These are phyloP conservation scores for Graphilbum ipis-grandicollis DNA, from an alignment of 2,329 filamentous ascomycete genomes.

Conservation along the genomic window DNA sequence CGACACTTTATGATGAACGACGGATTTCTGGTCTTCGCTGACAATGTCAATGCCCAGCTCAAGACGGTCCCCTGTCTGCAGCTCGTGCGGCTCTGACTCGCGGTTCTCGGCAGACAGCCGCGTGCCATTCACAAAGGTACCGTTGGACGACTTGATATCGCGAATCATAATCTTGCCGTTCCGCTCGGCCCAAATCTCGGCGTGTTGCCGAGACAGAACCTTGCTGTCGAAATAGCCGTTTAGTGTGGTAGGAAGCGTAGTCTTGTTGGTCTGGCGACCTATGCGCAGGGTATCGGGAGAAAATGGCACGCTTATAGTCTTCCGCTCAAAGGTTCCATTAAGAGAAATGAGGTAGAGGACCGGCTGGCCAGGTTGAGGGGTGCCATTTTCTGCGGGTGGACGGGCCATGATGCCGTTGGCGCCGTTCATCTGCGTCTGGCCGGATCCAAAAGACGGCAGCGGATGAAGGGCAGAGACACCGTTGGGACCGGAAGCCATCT, in stretches of 20 bases:
- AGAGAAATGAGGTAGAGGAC: constrained; percentile 76
- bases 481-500: constrained; percentile 23
- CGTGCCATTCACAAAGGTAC: constrained; percentile 90
- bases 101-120: constrained; percentile 85
- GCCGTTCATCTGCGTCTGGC: constrained; percentile 19
- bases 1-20: constrained; percentile 95
- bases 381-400: constrained; percentile 39
- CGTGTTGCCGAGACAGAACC: constrained; percentile 87
- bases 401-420: constrained; percentile 36
- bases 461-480: constrained; percentile 21
- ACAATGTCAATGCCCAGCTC: constrained; percentile 98
- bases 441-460: constrained; percentile 19
- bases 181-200: constrained; percentile 78
- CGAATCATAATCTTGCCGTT: constrained; percentile 89
- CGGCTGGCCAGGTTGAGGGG: constrained; percentile 42
- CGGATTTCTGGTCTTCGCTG: constrained; percentile 94
- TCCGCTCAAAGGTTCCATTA: constrained; percentile 93
- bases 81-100: constrained; percentile 87
- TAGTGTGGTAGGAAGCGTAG: constrained; percentile 73
- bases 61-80: constrained; percentile 79
- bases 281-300: constrained; percentile 89
- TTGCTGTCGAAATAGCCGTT: constrained; percentile 99
- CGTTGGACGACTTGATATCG: constrained; percentile 96
- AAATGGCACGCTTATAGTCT: constrained; percentile 86
- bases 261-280: constrained; percentile 91